Evolutionary conservation across 345 rosid species (phyloP), one percentile per base, ranked within the genome.

Genomic region (Sisymbrium irio): DNA sequence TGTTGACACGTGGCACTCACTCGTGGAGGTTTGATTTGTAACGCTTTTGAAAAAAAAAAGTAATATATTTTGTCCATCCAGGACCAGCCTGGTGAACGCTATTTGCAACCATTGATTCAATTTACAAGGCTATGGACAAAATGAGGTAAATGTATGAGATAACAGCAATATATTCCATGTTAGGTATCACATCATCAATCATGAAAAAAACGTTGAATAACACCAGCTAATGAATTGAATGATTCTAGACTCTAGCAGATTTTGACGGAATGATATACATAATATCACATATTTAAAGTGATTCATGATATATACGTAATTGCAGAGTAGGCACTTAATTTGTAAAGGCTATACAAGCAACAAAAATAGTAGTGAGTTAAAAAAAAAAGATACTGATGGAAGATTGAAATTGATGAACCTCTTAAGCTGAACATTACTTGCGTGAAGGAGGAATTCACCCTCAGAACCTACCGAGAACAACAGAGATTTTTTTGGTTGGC

Each of bases 1-100:
- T 45, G 36, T 15, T 35, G 6, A 53, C 58, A 68, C 79, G 64
- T 68, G 79, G 9, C 63, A 5, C 18, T n/a, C 56, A 8, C 1
- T 51, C 46, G 17, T 67, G 25, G 30, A 25, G 36, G 49, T 18
- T 49, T 3, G 39, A 56, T 9, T 42, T 33, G 2, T 12, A 45
- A 45, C 35, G 74, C 57, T 69, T 42, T n/a, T n/a, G n/a, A n/a
- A n/a, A n/a, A n/a, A n/a, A n/a, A n/a, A n/a, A n/a, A n/a, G n/a
- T n/a, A n/a, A n/a, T n/a, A n/a, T n/a, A n/a, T n/a, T n/a, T n/a
- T n/a, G n/a, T 22, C 8, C 32, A 50, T 50, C 32, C 56, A 50
- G 32, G 13, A 22, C 69, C 11, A 18, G 42, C 13, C 46, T 30
- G 12, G 40, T 17, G 42, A 36, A 57, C 8, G 56, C 15, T 22